Conservation (phyloP, 2,329 filamentous ascomycete genomes). For the Ascochyta koolunga region DNA sequence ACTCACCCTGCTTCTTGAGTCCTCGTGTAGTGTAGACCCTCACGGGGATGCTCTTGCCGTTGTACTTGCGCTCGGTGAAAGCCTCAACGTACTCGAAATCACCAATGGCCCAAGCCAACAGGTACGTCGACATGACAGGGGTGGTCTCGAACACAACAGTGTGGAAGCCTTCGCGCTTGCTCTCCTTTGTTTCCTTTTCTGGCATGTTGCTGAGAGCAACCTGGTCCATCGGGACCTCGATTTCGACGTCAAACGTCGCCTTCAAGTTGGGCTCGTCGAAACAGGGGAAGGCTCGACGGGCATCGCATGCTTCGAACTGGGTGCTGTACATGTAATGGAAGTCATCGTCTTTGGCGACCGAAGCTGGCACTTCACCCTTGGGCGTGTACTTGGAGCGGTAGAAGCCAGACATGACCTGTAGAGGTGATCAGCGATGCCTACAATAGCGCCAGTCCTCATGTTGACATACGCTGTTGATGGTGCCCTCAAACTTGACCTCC, state of each 20-base stretch:
- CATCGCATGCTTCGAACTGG: slow-evolving; percentile 96
- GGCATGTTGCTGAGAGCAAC: slow-evolving; percentile 96
- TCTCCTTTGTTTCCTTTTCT: slow-evolving; percentile 75
- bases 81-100: slow-evolving; percentile 97
- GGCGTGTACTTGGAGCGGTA: slow-evolving; percentile 95
- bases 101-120: slow-evolving; percentile 92
- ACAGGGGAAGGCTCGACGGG: slow-evolving; percentile 92
- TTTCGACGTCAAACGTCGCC: slow-evolving; percentile 90
- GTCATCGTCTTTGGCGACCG: slow-evolving; percentile 75
- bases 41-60: slow-evolving; percentile 88
- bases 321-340: slow-evolving; percentile 81
- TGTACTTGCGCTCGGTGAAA: slow-evolving; percentile 86
- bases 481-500: slow-evolving; percentile 76
- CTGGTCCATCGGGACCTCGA: slow-evolving; percentile 88
- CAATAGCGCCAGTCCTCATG: too few relatives aligned
- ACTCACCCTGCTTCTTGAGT: slow-evolving; percentile 89
- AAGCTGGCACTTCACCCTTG: slow-evolving; percentile 69
- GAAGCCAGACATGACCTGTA: slow-evolving; percentile 78
- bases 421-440: not conserved
- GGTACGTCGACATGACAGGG: slow-evolving; percentile 94
- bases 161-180: slow-evolving; percentile 72
- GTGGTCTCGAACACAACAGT: slow-evolving; percentile 89
- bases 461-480: slow-evolving; percentile 73
- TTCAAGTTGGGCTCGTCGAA: slow-evolving; percentile 98
- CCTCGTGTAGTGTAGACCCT: slow-evolving; percentile 95